Percentiles rank a stretch among this genome's conserved stretches.
Evolutionary conservation across 495 filamentous ascomycete species (phyloP).

Genomic region (Apodospora peruviana): DNA sequence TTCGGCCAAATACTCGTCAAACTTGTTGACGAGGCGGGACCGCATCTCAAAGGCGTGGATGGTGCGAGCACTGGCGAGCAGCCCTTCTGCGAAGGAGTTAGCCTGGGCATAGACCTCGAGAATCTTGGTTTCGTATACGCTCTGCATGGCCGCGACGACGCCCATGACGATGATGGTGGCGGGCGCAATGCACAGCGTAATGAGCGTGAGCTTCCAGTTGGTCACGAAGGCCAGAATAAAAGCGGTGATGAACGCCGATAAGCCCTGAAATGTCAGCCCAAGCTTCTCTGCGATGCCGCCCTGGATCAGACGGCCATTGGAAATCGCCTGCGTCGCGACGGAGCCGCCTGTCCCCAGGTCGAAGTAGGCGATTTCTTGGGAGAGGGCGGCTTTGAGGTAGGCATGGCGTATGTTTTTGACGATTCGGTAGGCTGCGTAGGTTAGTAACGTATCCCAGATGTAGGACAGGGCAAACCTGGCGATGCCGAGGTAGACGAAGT

Average conservation of each 20-base stretch:
- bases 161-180: constrained; percentile 71
- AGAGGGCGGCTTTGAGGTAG: constrained; percentile 76
- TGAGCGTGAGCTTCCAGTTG: constrained; percentile 78
- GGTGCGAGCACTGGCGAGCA: constrained; percentile 88
- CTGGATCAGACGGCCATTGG: constrained; percentile 83
- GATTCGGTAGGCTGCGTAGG: constrained; percentile 88
- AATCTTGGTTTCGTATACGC: constrained; percentile 71
- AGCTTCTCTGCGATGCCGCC: constrained; percentile 87
- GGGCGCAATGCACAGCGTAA: constrained; percentile 69
- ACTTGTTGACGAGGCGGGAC: constrained; percentile 77
- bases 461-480: constrained; percentile 80
- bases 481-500: constrained; percentile 87
- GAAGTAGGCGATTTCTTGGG: constrained; percentile 89
- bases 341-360: constrained; percentile 88
- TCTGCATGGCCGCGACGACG: constrained; percentile 60
- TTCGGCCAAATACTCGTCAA: constrained; percentile 63
- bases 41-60: constrained; percentile 91
- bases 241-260: constrained; percentile 76
- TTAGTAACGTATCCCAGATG: constrained; percentile 77
- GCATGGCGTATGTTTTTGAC: constrained; percentile 77
- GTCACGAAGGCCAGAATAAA: constrained; percentile 84
- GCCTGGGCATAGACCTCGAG: constrained; percentile 74
- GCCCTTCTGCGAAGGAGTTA: constrained; percentile 88
- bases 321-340: constrained; percentile 86
- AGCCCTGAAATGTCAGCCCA: constrained; percentile 65